Evolutionary conservation across 768 basidiomycete genomes (phyloP), one percentile per base, ranked within the genome.

Genomic region (Hebeloma cylindrosporum): DNA sequence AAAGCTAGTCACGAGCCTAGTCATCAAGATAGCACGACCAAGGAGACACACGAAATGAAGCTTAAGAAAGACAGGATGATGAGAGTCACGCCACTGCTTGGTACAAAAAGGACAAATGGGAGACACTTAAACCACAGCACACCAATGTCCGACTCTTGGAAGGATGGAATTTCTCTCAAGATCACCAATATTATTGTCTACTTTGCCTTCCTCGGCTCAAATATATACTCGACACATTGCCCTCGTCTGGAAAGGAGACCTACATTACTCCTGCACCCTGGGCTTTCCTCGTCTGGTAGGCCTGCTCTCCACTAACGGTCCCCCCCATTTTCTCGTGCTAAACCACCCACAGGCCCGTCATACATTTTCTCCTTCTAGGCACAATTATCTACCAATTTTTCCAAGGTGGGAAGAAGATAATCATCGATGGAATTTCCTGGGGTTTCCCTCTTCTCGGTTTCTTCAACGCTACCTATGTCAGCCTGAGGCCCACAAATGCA

Each of bases 191-290:
- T 95, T 45, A 44, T 92, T 42, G 83, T 87, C 35, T 95, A 90
- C 62, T 76, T 91, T 60, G 61, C 86, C 48, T 92, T 94, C 68
- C 72, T 95, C n/a, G 93, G 89, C 23, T 87, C 85, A 28, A 95
- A 95, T 67, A 75, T 93, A 45, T 94, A 91, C 74, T 84, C 40
- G 77, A 92, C 48, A 83, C 90, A 5, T 77, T 80, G 2, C 89
- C 89, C 0, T 75, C 78, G 29, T 82, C 78, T 52, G 82, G 80
- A 33, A 91, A 91, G 63, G 83, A 88, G 55, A 96, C 94, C 0
- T 97, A 93, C 66, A 71, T 98, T 46, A 96, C 93, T 1, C 95
- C 95, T n/a, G 89, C 91, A 17, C 82, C 85, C 18, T 96, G 88
- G 82, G 86, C 89, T 1, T 95, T 93, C 72, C 78, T 86, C 70